Percentiles rank a stretch among this genome's conserved stretches.
These are phyloP conservation scores for Schizosaccharomyces octosporus DNA, from an alignment of 805 yeast species.

Conservation along the genomic window DNA sequence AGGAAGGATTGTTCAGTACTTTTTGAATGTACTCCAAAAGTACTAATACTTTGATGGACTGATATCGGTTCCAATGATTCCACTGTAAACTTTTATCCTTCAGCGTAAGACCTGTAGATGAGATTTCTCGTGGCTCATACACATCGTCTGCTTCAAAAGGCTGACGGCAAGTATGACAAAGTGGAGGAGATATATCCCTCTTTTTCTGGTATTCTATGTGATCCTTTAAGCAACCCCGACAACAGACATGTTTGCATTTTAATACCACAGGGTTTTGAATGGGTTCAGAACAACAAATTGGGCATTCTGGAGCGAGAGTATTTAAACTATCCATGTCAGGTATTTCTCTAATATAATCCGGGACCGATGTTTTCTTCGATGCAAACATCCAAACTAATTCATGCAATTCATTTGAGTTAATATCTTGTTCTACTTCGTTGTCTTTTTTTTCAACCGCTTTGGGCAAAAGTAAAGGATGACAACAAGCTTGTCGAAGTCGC, in stretches of 20 bases:
- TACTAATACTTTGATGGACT: conserved; percentile 54
- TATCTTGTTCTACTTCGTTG: not conserved
- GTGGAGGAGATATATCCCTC: conserved; percentile 18
- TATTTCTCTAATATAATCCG: not conserved
- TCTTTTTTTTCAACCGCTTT: not conserved
- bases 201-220: conserved; percentile 44
- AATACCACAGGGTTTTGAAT: conserved; percentile 32
- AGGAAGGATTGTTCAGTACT: conserved; percentile 29
- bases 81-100: conserved; percentile 10
- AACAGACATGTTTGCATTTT: conserved; percentile 61
- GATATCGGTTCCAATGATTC: conserved; percentile 14
- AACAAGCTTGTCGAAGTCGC: conserved; percentile 67
- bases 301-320: conserved; percentile 45
- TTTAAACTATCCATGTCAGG: conserved; percentile 21
- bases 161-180: conserved; percentile 60
- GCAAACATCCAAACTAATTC: not conserved
- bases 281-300: conserved; percentile 47
- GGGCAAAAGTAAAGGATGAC: conserved; percentile 37
- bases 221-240: conserved; percentile 45
- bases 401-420: conserved; percentile 1
- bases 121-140: conserved; percentile 12
- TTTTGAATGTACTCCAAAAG: conserved; percentile 32
- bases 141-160: conserved; percentile 26
- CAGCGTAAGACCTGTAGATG: conserved; percentile 4
- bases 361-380: not conserved